Evolutionary conservation across 129 eudicot genomes (phyloP).

Genomic region (Chrysanthemum lavandulifolium): DNA sequence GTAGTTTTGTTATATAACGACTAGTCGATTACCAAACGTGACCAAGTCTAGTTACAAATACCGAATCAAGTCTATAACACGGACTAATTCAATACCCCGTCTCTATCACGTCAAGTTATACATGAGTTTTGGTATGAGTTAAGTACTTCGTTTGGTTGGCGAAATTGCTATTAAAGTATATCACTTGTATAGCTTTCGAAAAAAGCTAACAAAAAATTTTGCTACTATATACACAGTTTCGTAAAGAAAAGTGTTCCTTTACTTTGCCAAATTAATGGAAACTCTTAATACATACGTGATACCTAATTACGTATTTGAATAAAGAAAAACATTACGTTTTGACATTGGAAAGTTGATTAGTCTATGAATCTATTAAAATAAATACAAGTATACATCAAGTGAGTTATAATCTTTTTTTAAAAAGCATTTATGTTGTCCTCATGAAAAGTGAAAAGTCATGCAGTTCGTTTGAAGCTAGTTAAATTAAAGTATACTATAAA

Average conservation of each 20-base stretch:
- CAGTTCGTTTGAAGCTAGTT: no score
- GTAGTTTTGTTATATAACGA: no score
- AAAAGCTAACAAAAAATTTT: neutral
- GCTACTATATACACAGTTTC: neutral
- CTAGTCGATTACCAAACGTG: neutral
- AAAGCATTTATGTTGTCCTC: no score
- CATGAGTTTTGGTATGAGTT: slow-evolving; percentile 1
- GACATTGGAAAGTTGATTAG: neutral
- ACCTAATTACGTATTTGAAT: neutral
- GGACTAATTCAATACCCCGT: neutral
- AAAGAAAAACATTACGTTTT: neutral
- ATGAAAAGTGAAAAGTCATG: no score
- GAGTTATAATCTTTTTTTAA: no score
- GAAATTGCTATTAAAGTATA: slow-evolving; percentile 7
- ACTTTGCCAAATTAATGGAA: slow-evolving; percentile 14
- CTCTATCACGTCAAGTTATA: neutral
- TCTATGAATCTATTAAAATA: neutral
- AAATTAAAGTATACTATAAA: no score
- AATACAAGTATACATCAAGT: no score
- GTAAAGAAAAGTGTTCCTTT: slow-evolving; percentile 44
- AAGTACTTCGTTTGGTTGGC: slow-evolving; percentile 13
- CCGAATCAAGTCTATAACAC: neutral
- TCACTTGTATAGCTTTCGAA: neutral
- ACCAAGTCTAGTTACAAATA: neutral
- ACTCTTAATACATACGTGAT: neutral